phyloP scores from a whole-genome alignment of 2,329 filamentous ascomycete genomes.

The Akanthomyces uredinophilus region DNA sequence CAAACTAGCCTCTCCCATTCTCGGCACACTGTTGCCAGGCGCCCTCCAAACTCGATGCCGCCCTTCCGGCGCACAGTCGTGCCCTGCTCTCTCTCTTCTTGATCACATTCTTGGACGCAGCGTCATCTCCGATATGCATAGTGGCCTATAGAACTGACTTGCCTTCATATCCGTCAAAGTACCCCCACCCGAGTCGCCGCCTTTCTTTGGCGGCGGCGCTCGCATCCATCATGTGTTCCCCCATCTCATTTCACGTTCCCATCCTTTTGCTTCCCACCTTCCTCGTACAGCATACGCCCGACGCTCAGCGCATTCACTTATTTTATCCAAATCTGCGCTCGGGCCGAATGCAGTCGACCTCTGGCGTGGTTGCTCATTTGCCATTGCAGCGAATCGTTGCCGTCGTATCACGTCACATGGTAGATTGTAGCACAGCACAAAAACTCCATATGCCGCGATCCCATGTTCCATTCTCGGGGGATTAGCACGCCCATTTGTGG shows the following conservation, averaged over 20 bases:
- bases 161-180: not conserved
- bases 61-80: not conserved
- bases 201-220: not conserved
- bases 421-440: not conserved
- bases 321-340: not conserved
- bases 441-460: too few relatives aligned
- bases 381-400: not conserved
- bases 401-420: not conserved
- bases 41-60: not conserved
- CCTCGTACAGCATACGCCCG: not conserved
- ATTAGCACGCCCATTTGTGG: too few relatives aligned
- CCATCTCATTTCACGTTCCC: not conserved
- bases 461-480: too few relatives aligned
- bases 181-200: not conserved
- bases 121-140: slow-evolving; percentile 1
- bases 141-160: not conserved
- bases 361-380: not conserved
- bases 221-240: not conserved
- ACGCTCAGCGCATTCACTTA: too few relatives aligned
- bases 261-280: not conserved
- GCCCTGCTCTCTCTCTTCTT: not conserved
- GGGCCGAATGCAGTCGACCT: not conserved
- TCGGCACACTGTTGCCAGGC: too few relatives aligned
- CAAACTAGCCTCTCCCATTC: not conserved
- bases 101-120: not conserved